Percentiles rank a stretch among this genome's conserved stretches.
These are phyloP conservation scores for Ogataea salicorniae DNA, from an alignment of 805 yeast species.

Conservation along the genomic window DNA sequence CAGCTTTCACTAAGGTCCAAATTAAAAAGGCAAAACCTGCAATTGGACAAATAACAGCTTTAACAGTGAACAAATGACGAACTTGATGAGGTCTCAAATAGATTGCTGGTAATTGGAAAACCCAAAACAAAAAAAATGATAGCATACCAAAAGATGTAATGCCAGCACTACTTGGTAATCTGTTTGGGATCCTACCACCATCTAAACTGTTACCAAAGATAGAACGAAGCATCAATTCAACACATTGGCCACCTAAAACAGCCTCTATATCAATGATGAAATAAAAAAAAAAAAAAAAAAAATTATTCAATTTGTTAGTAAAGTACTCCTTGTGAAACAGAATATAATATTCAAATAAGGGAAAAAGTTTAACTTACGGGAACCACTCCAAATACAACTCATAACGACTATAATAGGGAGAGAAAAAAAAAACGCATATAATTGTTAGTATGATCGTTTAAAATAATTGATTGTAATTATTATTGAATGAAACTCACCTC, in stretches of 20 bases:
- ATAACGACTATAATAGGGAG: constrained; percentile 48
- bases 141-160: constrained; percentile 70
- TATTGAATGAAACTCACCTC: constrained; percentile 27
- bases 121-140: constrained; percentile 78
- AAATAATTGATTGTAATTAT: too few species aligned
- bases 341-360: too few species aligned
- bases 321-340: too few species aligned
- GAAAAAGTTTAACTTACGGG: constrained; percentile 31
- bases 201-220: constrained; percentile 67
- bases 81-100: constrained; percentile 79
- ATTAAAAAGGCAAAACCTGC: constrained; percentile 80
- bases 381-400: constrained; percentile 77
- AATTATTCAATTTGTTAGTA: too few species aligned
- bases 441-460: too few species aligned
- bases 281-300: too few species aligned
- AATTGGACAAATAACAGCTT: constrained; percentile 71
- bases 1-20: constrained; percentile 79
- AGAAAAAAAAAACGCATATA: too few species aligned
- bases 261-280: constrained; percentile 34
- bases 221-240: constrained; percentile 68
- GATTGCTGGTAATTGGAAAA: constrained; percentile 70
- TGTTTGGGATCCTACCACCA: constrained; percentile 55
- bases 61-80: constrained; percentile 78
- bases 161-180: constrained; percentile 35
- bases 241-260: constrained; percentile 81